Evolutionary conservation across 257 asterid genomes (phyloP).

Genomic region (Solanum virginianum): DNA sequence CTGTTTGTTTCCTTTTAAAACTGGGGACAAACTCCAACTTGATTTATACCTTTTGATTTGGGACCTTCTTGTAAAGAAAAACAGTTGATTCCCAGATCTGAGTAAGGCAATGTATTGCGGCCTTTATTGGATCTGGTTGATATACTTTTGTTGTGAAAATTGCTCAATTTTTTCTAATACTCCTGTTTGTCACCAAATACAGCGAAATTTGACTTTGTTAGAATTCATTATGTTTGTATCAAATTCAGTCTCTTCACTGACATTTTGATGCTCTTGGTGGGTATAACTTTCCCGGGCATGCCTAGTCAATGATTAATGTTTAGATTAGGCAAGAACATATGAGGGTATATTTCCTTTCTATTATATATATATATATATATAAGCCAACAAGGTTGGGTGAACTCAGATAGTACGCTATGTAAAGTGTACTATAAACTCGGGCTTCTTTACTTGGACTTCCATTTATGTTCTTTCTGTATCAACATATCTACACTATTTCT

Average conservation of each 20-base stretch:
- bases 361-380: too few relatives aligned
- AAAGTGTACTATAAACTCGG: too few relatives aligned
- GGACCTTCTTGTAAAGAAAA: conserved; percentile 30
- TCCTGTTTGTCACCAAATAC: conserved; percentile 4
- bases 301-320: not conserved
- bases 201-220: conserved; percentile 15
- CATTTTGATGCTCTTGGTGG: not conserved
- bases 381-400: too few relatives aligned
- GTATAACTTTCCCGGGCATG: not conserved
- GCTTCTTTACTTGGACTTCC: too few relatives aligned
- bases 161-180: not conserved
- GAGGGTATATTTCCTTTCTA: too few relatives aligned
- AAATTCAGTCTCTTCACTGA: not conserved
- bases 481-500: too few relatives aligned
- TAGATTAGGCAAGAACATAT: not conserved
- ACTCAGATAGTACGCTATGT: too few relatives aligned
- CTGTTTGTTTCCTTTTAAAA: conserved; percentile 10
- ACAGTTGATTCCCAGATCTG: conserved; percentile 15
- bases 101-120: conserved; percentile 16
- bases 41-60: conserved; percentile 24
- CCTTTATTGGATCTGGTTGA: conserved; percentile 16
- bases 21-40: conserved; percentile 23
- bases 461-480: too few relatives aligned
- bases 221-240: not conserved
- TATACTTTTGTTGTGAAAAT: conserved; percentile 19